Evolutionary conservation across 805 yeast genomes (phyloP), one percentile per base, ranked within the genome.

Genomic region (Torulaspora gathmanii): DNA sequence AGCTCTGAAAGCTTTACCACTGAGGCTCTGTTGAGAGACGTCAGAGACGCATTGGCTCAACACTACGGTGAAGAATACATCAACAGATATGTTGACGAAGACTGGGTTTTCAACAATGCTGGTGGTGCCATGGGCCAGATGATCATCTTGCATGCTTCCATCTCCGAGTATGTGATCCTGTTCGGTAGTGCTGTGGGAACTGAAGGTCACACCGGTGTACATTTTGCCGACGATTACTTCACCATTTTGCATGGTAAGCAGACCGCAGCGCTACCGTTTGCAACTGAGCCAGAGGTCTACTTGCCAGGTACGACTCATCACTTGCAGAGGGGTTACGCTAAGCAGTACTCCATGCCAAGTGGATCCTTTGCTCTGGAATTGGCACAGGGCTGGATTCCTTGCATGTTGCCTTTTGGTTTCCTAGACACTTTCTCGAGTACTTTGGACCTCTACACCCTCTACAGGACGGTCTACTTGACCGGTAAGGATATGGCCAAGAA

Each of bases 51-150:
- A 27, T 63, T 90, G 47, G 72, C 80, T 50, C 70, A 65, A 3
- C 77, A 72, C 37, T 93, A 93, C 64, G 95, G 95, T 10, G 80
- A 79, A 6, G 77, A 79, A 22, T 62, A 75, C 54, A 77, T 91
- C 67, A 86, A 86, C 67, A 80, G 80, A 52, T 73, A 83, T 54
- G 78, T 82, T 63, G 71, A 73, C 40, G 84, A 85, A 42, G 91
- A 90, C 53, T 93, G 98, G 98, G 84, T 93, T 41, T 91, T 82
- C 78, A 93, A 93, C 76, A 88, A 87, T 58, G 99, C 99, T 3
- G 99, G 99, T 44, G 96, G 96, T 55, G 98, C 99, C 42, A 93
- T 93, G 99, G 93, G 95, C 19, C 80, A 89, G 44, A 91, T 93
- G 98, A 77, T 87, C 57, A 87, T 93, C 50, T 73, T 91, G 54